These are phyloP conservation scores for Pythium monospermum DNA, from an alignment of 352 stramenopile species.

Conservation along the genomic window DNA sequence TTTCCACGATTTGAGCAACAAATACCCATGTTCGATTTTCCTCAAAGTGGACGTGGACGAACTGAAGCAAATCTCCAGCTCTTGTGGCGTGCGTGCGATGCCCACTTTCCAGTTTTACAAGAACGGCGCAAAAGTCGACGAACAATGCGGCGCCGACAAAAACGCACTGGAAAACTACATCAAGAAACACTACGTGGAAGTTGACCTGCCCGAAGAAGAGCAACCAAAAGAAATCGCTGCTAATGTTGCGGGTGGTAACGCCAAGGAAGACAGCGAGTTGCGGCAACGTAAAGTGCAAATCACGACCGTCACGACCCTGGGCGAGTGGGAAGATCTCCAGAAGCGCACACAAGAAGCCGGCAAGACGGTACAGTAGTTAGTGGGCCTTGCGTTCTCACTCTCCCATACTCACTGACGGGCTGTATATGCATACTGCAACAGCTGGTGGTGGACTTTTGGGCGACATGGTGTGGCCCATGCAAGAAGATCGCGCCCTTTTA, in stretches of 20 bases:
- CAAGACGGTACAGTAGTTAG: slow-evolving; percentile 50
- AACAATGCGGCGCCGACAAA: slow-evolving; percentile 83
- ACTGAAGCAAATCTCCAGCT: slow-evolving; percentile 52
- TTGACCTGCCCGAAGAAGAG: slow-evolving; percentile 65
- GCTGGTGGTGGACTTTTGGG: slow-evolving; percentile 84
- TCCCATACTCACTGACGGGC: neutral
- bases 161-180: slow-evolving; percentile 51
- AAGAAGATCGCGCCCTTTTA: slow-evolving; percentile 74
- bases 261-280: slow-evolving; percentile 23
- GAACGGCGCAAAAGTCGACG: slow-evolving; percentile 82
- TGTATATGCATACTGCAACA: slow-evolving; percentile 16
- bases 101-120: slow-evolving; percentile 96
- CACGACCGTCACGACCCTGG: slow-evolving; percentile 38
- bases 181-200: slow-evolving; percentile 76
- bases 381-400: slow-evolving; percentile 1
- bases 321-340: slow-evolving; percentile 50
- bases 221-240: slow-evolving; percentile 26
- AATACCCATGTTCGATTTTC: slow-evolving; percentile 81
- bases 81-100: slow-evolving; percentile 87
- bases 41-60: slow-evolving; percentile 89
- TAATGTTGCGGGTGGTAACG: slow-evolving; percentile 1
- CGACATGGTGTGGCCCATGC: slow-evolving; percentile 83
- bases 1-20: slow-evolving; percentile 81
- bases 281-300: slow-evolving; percentile 58
- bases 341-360: slow-evolving; percentile 35